These are phyloP conservation scores for Gynostemma pentaphyllum DNA, from an alignment of 306 rosid genomes.

Conservation along the genomic window DNA sequence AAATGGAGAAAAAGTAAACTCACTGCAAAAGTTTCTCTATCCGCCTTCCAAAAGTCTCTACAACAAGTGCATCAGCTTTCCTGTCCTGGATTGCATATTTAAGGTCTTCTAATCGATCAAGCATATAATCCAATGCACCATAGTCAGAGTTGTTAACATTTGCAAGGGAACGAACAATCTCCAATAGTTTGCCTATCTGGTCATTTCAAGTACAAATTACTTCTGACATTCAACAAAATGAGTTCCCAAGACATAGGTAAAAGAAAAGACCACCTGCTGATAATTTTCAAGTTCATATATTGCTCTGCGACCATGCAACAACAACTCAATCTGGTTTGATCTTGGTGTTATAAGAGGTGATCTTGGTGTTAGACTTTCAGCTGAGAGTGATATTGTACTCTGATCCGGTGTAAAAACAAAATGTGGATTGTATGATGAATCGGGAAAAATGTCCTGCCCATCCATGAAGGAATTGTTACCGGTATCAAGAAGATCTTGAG, in stretches of 20 bases:
- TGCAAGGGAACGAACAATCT: conserved; percentile 77
- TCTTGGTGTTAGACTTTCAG: conserved; percentile 80
- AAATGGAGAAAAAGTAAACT: conserved; percentile 28
- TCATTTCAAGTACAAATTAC: conserved; percentile 21
- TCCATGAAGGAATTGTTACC: conserved; percentile 40
- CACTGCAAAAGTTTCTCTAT: conserved; percentile 88
- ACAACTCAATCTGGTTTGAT: conserved; percentile 66
- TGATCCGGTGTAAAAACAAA: conserved; percentile 31
- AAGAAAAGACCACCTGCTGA: conserved; percentile 52
- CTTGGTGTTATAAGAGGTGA: conserved; percentile 80
- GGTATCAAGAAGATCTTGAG: conserved; percentile 45
- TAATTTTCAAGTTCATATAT: conserved; percentile 65
- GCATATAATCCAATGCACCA: conserved; percentile 65
- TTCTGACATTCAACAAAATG: conserved; percentile 5
- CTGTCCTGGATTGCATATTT: conserved; percentile 84
- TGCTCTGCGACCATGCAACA: conserved; percentile 52
- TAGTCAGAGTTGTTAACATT: conserved; percentile 53
- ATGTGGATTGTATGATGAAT: conserved; percentile 33
- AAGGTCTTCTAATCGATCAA: conserved; percentile 69
- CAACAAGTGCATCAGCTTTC: conserved; percentile 83
- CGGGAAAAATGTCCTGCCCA: conserved; percentile 33
- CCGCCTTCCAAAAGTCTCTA: conserved; percentile 95
- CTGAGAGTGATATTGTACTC: conserved; percentile 43
- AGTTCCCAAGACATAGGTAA: too few species aligned
- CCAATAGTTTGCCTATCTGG: conserved; percentile 78